Evolutionary conservation across 441 rosid genomes (phyloP), one percentile per base, ranked within the genome.

Genomic region (Iberis amara): DNA sequence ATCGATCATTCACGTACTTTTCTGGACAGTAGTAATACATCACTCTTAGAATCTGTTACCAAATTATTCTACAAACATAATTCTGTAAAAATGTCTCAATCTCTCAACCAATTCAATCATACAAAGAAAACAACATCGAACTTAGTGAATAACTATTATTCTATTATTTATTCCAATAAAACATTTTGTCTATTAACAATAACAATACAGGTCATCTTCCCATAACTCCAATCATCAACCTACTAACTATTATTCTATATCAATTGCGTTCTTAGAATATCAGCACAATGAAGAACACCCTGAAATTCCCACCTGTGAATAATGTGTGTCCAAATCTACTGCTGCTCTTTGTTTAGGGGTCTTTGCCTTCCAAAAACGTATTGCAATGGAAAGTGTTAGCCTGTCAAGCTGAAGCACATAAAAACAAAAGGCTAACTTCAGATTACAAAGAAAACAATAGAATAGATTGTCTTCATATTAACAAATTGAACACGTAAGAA

Each of bases 251-350:
- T 23, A 48, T 23, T 52, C 7, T 2, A 10, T 36, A 35, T 8
- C 27, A 33, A 26, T 3, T 21, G 4, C 31, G 43, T 58, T 31
- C 18, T 23, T 38, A 42, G 6, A 11, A 27, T 0, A 23, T 7
- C 1, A 12, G 26, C 18, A 38, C 26, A 46, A 11, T 5, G 1
- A 49, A 30, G 39, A 28, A 18, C 15, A 40, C 50, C 10, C 33
- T 11, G 36, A 43, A 65, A 41, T 7, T 8, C 47, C 51, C 11
- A 86, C 98, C 90, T 76, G 55, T 36, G 97, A 63, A 65, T 82
- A 94, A 68, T 94, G 99, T 15, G 97, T 83, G 69, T 94, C 99
- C 76, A 94, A 73, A 76, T 92, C 99, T 64, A 92, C 97, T 6
- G 88, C 90, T 50, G 99, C 99, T 66, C 99, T 73, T 69, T 89